These are phyloP conservation scores for Ramalina peruviana DNA, from an alignment of 495 filamentous ascomycete species.

Conservation along the genomic window DNA sequence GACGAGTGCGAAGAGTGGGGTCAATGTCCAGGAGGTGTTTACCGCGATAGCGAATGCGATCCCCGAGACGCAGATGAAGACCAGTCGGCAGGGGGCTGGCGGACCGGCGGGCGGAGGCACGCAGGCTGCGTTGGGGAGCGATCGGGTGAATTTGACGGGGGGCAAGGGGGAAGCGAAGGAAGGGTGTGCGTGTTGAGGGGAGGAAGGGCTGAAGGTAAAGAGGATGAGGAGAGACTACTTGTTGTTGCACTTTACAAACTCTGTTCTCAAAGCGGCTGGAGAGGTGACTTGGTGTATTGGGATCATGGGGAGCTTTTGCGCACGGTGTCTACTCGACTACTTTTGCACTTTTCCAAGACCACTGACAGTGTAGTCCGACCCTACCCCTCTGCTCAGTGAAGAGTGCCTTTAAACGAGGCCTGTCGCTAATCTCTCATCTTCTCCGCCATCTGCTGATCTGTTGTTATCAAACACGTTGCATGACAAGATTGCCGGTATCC, in stretches of 20 bases:
- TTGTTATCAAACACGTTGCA: no score
- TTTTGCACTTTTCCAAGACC: background rate
- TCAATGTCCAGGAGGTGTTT: conserved; percentile 89
- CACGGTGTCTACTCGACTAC: background rate
- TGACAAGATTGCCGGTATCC: no score
- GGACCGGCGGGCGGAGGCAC: conserved; percentile 38
- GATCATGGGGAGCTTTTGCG: background rate
- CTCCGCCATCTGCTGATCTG: no score
- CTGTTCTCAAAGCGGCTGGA: background rate
- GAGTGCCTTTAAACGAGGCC: background rate
- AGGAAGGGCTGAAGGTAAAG: background rate
- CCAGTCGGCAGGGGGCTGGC: conserved; percentile 42
- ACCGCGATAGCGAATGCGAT: conserved; percentile 97
- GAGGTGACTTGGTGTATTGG: background rate
- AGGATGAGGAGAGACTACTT: background rate
- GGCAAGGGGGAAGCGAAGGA: background rate
- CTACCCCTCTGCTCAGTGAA: background rate
- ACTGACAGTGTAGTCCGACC: background rate
- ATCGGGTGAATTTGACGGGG: conserved; percentile 49
- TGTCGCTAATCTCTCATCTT: no score
- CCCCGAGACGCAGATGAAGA: conserved; percentile 90
- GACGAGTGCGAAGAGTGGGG: conserved; percentile 91
- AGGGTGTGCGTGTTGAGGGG: conserved; percentile 50
- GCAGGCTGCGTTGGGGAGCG: conserved; percentile 30
- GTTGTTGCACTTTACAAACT: background rate